These are phyloP conservation scores for Aquanectria penicillioides DNA, from an alignment of 2,329 filamentous ascomycete genomes.

Conservation along the genomic window DNA sequence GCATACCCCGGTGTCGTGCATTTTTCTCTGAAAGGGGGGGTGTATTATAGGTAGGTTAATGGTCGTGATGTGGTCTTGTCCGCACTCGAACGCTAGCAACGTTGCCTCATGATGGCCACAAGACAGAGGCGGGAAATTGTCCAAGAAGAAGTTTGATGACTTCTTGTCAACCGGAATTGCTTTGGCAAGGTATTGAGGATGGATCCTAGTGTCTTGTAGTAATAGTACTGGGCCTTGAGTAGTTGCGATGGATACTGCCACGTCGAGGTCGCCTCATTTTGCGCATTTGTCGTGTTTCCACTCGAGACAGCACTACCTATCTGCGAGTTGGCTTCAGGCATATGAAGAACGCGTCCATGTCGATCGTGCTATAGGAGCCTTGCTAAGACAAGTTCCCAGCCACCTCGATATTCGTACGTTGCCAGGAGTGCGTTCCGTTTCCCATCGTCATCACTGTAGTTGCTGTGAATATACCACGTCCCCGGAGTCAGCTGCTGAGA, in stretches of 20 bases:
- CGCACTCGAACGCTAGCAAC: conserved; percentile 14
- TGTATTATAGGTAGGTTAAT: conserved; percentile 15
- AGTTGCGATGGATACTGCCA: conserved; percentile 8
- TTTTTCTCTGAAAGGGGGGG: conserved; percentile 22
- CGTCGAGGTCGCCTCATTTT: conserved; percentile 10
- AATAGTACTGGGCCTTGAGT: conserved; percentile 2
- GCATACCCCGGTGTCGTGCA: conserved; percentile 30
- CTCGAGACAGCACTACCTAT: conserved; percentile 5
- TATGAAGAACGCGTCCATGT: conserved; percentile 1
- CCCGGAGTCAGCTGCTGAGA: conserved; percentile 37
- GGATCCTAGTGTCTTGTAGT: conserved; percentile 11
- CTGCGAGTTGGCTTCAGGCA: conserved; percentile 7
- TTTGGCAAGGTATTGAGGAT: background rate
- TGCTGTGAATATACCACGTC: conserved; percentile 54
- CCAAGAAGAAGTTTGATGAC: conserved; percentile 16
- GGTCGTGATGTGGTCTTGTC: conserved; percentile 23
- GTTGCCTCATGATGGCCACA: conserved; percentile 5
- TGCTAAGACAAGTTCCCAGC: conserved; percentile 14
- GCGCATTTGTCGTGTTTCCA: conserved; percentile 8
- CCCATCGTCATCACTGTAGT: conserved; percentile 57
- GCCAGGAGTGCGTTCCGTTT: background rate
- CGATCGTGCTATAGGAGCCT: conserved; percentile 7
- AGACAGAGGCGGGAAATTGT: background rate
- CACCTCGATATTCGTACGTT: background rate
- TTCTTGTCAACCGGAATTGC: conserved; percentile 3